Evolutionary conservation across 768 basidiomycete genomes (phyloP).

Genomic region (Antrodiella citrinella): DNA sequence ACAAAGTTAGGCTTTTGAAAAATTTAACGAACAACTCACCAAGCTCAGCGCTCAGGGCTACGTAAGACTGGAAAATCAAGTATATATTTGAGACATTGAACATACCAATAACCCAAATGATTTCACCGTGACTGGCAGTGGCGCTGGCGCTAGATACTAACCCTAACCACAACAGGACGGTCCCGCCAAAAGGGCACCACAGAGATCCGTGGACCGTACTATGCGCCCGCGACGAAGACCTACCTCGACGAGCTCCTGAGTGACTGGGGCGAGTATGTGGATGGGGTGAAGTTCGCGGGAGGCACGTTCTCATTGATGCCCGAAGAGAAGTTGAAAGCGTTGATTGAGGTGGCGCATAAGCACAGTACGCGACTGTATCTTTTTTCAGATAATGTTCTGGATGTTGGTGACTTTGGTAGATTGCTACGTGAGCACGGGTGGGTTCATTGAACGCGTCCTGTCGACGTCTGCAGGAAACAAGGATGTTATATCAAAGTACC

Average conservation of each 20-base stretch:
- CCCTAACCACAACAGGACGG: neutral
- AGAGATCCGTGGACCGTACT: constrained; percentile 39
- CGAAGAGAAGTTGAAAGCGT: constrained; percentile 25
- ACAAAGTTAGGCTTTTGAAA: too few relatives aligned
- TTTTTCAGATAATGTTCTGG: neutral
- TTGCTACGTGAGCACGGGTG: constrained; percentile 35
- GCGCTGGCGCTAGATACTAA: too few relatives aligned
- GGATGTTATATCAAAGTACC: constrained; percentile 26
- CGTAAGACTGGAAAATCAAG: too few relatives aligned
- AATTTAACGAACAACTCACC: too few relatives aligned
- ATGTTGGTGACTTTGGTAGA: constrained; percentile 6
- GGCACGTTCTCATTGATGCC: constrained; percentile 37
- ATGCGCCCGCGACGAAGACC: constrained; percentile 31
- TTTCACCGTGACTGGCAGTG: too few relatives aligned
- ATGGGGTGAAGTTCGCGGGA: constrained; percentile 38
- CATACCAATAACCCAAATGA: too few relatives aligned
- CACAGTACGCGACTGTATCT: constrained; percentile 16
- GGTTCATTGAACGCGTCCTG: constrained; percentile 32
- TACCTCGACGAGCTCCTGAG: constrained; percentile 33
- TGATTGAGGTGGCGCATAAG: constrained; percentile 35
- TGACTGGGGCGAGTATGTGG: constrained; percentile 35
- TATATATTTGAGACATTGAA: too few relatives aligned
- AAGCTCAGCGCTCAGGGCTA: too few relatives aligned
- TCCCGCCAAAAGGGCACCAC: constrained; percentile 29
- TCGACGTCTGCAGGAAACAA: constrained; percentile 26